Evolutionary conservation across 768 basidiomycete genomes (phyloP).

Genomic region (Phaffia australis): DNA sequence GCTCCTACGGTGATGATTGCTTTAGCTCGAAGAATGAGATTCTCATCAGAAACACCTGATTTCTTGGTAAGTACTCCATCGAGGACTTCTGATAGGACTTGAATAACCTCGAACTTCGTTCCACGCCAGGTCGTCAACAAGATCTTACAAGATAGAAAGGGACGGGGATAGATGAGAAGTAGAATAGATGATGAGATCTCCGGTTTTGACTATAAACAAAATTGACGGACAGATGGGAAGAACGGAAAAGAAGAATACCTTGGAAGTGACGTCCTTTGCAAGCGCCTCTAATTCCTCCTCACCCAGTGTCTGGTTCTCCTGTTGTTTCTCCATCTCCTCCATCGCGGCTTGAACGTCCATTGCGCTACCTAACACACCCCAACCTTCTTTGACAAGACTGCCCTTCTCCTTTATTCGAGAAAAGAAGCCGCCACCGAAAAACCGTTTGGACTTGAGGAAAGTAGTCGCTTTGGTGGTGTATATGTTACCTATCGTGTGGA

Average conservation of each 20-base stretch:
- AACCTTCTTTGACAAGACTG: constrained; percentile 83
- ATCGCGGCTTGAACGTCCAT: constrained; percentile 68
- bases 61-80: constrained; percentile 72
- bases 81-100: constrained; percentile 52
- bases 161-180: background rate
- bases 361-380: constrained; percentile 94
- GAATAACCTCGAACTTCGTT: constrained; percentile 84
- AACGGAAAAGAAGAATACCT: background rate
- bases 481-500: constrained; percentile 80
- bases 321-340: constrained; percentile 83
- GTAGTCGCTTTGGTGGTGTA: constrained; percentile 90
- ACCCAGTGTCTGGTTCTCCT: constrained; percentile 58
- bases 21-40: constrained; percentile 75
- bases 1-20: constrained; percentile 80
- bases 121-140: constrained; percentile 97
- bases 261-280: constrained; percentile 15
- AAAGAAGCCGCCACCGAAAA: constrained; percentile 70
- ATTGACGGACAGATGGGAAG: too few species aligned
- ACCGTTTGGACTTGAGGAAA: constrained; percentile 80
- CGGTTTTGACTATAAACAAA: too few species aligned
- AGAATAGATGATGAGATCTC: too few species aligned
- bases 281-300: constrained; percentile 21
- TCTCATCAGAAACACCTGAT: constrained; percentile 55
- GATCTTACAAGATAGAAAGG: constrained; percentile 46
- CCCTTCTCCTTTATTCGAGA: constrained; percentile 78